phyloP scores from a whole-genome alignment of 306 rosid species.

The Quercus gilva region DNA sequence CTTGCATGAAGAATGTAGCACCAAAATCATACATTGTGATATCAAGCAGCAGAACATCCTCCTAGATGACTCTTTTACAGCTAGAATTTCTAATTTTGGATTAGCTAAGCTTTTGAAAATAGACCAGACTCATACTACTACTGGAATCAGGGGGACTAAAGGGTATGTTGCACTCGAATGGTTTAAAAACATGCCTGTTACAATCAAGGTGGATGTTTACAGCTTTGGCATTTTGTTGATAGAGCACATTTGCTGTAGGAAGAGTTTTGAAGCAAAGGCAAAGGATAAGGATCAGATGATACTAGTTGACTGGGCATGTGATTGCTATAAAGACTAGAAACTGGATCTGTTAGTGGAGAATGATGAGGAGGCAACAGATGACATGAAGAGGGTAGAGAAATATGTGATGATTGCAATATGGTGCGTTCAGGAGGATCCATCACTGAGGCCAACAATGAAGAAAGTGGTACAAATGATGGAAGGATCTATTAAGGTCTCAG shows the following conservation, averaged over 20 bases:
- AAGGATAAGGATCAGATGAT: slow-evolving; percentile 19
- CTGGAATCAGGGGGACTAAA: slow-evolving; percentile 30
- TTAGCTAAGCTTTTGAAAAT: slow-evolving; percentile 29
- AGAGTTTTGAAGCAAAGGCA: neutral
- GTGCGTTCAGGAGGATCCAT: slow-evolving; percentile 47
- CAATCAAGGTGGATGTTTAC: slow-evolving; percentile 39
- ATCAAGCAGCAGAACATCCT: slow-evolving; percentile 44
- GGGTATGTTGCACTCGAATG: slow-evolving; percentile 38
- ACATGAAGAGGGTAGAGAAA: slow-evolving; percentile 25
- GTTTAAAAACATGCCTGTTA: slow-evolving; percentile 32
- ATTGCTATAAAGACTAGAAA: slow-evolving; percentile 23
- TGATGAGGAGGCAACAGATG: slow-evolving; percentile 14
- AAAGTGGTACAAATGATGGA: slow-evolving; percentile 37
- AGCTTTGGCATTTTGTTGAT: slow-evolving; percentile 39
- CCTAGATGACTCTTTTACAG: slow-evolving; percentile 29
- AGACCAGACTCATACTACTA: slow-evolving; percentile 19
- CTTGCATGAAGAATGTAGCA: slow-evolving; percentile 36
- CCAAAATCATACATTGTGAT: slow-evolving; percentile 36
- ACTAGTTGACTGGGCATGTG: slow-evolving; percentile 38
- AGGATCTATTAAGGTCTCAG: slow-evolving; percentile 25
- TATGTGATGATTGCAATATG: slow-evolving; percentile 35
- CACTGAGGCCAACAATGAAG: slow-evolving; percentile 37
- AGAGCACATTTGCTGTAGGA: slow-evolving; percentile 41
- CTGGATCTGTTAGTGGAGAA: slow-evolving; percentile 6
- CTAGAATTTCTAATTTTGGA: slow-evolving; percentile 34